Evolutionary conservation across 441 rosid genomes (phyloP).

Genomic region (Brassica hybrid): DNA sequence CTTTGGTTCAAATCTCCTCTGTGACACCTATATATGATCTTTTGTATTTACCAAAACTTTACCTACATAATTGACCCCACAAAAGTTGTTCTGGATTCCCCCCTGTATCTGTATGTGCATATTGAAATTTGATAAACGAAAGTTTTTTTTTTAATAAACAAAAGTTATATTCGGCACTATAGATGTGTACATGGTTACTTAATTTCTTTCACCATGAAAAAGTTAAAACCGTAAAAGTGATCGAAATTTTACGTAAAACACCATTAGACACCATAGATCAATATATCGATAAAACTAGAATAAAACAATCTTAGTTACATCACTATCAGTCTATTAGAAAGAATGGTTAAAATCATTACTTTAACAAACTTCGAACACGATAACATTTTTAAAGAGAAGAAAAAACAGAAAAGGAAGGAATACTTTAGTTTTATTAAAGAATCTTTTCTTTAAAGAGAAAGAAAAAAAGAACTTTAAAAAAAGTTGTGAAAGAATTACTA

Average conservation of each 20-base stretch:
- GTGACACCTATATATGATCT: too few relatives aligned
- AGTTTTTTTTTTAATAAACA: background rate
- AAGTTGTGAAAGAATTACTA: slow-evolving; percentile 3
- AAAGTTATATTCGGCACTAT: background rate
- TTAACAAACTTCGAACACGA: background rate
- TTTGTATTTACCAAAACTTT: too few relatives aligned
- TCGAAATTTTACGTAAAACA: background rate
- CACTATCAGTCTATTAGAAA: slow-evolving; percentile 27
- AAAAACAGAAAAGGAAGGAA: background rate
- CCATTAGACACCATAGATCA: background rate
- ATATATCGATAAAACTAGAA: background rate
- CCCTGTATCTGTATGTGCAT: background rate
- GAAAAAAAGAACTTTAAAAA: background rate
- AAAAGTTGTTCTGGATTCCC: too few relatives aligned
- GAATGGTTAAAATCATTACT: slow-evolving; percentile 1
- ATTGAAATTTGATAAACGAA: background rate
- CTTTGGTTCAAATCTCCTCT: too few relatives aligned
- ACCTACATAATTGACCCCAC: too few relatives aligned
- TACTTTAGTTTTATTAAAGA: background rate
- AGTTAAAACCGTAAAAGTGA: background rate
- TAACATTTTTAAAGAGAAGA: background rate
- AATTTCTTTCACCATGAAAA: background rate
- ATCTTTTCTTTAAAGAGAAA: background rate
- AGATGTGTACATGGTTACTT: background rate
- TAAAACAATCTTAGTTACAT: slow-evolving; percentile 3